Evolutionary conservation across 2,329 filamentous ascomycete genomes (phyloP).

Genomic region (Fusarium secorum): DNA sequence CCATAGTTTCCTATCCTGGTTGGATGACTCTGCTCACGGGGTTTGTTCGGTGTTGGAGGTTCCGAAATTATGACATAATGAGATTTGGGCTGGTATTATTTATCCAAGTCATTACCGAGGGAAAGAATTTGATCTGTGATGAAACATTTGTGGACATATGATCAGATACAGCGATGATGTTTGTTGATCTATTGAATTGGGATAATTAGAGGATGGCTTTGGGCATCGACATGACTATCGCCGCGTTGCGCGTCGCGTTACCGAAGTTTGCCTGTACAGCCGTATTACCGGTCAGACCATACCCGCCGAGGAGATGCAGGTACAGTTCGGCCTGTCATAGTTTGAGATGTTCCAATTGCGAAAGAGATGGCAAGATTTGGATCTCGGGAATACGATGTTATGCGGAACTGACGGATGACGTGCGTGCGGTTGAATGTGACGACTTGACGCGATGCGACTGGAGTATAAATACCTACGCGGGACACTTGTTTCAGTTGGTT

Average conservation of each 20-base stretch:
- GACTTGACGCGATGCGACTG: background rate
- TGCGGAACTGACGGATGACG: background rate
- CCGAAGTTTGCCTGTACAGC: background rate
- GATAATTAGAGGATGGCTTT: rapidly evolving
- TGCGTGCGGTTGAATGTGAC: background rate
- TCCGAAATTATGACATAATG: background rate
- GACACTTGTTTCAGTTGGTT: background rate
- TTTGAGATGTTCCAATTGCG: background rate
- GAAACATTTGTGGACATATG: background rate
- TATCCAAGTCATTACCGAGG: background rate
- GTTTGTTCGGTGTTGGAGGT: background rate
- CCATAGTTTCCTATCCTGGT: constrained; percentile 1
- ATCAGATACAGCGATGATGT: background rate
- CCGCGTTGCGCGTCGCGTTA: too few species aligned
- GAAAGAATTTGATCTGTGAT: background rate
- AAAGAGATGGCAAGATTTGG: too few species aligned
- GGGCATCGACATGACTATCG: background rate
- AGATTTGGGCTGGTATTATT: background rate
- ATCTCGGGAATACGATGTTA: background rate
- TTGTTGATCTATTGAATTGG: too few species aligned
- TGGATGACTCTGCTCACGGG: background rate
- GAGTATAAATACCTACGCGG: rapidly evolving
- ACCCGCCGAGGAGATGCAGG: background rate
- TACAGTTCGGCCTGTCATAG: background rate
- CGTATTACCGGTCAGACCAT: background rate